phyloP scores from a whole-genome alignment of 352 stramenopile genomes.

The Phytophthora boehmeriae region DNA sequence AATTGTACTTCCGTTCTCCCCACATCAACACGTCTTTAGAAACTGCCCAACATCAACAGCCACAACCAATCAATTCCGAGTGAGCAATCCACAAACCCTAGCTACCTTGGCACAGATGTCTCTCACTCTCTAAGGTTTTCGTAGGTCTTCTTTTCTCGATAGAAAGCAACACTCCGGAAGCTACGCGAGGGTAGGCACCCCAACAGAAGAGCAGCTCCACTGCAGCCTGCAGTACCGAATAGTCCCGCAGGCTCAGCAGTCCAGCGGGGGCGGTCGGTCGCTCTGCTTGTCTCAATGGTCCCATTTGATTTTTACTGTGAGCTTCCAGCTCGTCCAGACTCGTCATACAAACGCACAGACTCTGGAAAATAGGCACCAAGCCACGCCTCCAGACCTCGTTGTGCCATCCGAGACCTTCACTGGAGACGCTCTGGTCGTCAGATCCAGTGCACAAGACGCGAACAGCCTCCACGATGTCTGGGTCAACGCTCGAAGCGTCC shows the following conservation, averaged over 20 bases:
- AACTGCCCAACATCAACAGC: conserved; percentile 33
- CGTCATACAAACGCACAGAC: conserved; percentile 53
- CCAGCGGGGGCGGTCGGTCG: conserved; percentile 57
- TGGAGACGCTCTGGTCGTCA: not conserved
- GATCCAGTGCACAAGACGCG: conserved; percentile 32
- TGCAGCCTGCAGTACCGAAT: conserved; percentile 80
- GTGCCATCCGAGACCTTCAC: conserved; percentile 18
- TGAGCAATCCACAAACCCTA: conserved; percentile 6
- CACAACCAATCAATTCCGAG: not conserved
- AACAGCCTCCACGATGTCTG: conserved; percentile 38
- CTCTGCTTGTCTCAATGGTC: conserved; percentile 10
- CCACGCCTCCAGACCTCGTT: conserved; percentile 37
- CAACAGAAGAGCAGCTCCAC: conserved; percentile 82
- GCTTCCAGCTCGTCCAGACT: conserved; percentile 48
- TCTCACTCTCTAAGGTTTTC: conserved; percentile 82
- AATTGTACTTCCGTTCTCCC: conserved; percentile 33
- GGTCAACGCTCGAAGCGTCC: conserved; percentile 9
- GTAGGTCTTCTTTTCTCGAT: conserved; percentile 73
- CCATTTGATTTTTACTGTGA: conserved; percentile 17
- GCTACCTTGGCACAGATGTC: not conserved
- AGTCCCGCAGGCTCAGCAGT: conserved; percentile 84
- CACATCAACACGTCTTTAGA: conserved; percentile 59
- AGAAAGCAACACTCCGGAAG: conserved; percentile 54
- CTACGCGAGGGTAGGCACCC: conserved; percentile 58
- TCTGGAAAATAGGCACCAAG: conserved; percentile 48